Percentiles rank a stretch among this genome's conserved stretches.
These are phyloP conservation scores for Persicaria maculosa DNA, from an alignment of 148 eudicot species.

Conservation along the genomic window DNA sequence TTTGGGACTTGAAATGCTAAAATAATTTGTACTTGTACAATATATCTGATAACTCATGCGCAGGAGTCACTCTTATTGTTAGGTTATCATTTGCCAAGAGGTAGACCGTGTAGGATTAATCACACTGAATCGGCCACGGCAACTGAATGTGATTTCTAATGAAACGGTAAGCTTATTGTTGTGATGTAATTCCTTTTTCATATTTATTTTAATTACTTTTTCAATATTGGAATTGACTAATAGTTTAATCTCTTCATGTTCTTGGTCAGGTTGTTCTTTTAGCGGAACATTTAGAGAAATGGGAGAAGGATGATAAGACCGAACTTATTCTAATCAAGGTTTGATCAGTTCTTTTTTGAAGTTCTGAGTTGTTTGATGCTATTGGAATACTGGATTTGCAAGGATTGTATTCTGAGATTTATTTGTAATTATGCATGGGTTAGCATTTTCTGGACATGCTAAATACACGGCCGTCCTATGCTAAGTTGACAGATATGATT, in stretches of 20 bases:
- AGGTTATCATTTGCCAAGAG: constrained; percentile 83
- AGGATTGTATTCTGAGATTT: background rate
- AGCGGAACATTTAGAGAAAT: constrained; percentile 73
- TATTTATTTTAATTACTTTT: background rate
- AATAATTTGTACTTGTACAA: background rate
- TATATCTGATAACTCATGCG: background rate
- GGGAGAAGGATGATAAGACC: constrained; percentile 81
- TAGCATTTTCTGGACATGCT: background rate
- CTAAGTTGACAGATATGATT: background rate
- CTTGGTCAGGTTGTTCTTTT: constrained; percentile 56
- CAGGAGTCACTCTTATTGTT: constrained; percentile 7
- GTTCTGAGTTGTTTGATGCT: background rate
- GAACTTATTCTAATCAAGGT: constrained; percentile 82
- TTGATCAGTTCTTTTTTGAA: constrained; percentile 12
- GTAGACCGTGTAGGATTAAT: constrained; percentile 56
- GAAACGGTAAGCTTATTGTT: constrained; percentile 46
- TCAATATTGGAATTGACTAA: background rate
- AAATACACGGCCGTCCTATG: background rate
- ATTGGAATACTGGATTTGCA: background rate
- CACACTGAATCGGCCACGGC: constrained; percentile 85
- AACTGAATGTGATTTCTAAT: constrained; percentile 72
- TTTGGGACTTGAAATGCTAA: background rate
- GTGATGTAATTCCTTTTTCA: background rate
- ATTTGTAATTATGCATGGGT: background rate
- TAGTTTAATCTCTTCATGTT: constrained; percentile 11